These are phyloP conservation scores for Aspergillus brasiliensis DNA, from an alignment of 2,329 filamentous ascomycete genomes.

Conservation along the genomic window DNA sequence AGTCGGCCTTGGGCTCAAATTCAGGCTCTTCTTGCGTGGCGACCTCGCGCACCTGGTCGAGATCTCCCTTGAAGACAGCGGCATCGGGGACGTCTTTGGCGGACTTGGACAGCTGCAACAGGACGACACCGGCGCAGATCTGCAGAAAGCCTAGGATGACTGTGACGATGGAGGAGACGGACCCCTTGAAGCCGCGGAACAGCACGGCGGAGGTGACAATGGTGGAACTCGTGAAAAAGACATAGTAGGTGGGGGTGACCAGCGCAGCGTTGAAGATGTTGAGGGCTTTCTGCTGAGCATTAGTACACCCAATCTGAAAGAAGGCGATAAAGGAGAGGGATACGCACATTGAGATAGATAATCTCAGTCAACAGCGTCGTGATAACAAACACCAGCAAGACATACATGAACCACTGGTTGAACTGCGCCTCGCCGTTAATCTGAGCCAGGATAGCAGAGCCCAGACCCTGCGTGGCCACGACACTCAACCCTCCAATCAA, in stretches of 20 bases:
- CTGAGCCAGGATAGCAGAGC: conserved; percentile 87
- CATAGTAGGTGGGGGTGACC: conserved; percentile 97
- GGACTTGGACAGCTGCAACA: conserved; percentile 95
- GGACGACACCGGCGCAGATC: conserved; percentile 88
- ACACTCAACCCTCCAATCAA: conserved; percentile 92
- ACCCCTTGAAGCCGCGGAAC: conserved; percentile 92
- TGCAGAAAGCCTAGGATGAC: conserved; percentile 91
- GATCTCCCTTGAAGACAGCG: conserved; percentile 86
- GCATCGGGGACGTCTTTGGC: conserved; percentile 95
- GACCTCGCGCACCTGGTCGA: conserved; percentile 93
- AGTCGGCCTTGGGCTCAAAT: conserved; percentile 92
- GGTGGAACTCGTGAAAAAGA: conserved; percentile 94
- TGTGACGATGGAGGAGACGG: conserved; percentile 75
- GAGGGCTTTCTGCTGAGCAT: conserved; percentile 77
- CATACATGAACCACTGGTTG: conserved; percentile 96
- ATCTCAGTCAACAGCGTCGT: conserved; percentile 90
- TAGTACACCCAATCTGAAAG: conserved; percentile 11
- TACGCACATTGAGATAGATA: conserved; percentile 87
- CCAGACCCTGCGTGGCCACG: conserved; percentile 89
- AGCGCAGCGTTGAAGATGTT: conserved; percentile 96
- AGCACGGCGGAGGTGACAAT: conserved; percentile 92
- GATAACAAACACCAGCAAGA: conserved; percentile 87
- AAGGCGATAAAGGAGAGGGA: background rate
- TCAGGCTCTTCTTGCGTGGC: conserved; percentile 96
- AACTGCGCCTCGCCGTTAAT: conserved; percentile 81